Conservation (phyloP, 106 monocot genomes). For the Posidonia australis region DNA sequence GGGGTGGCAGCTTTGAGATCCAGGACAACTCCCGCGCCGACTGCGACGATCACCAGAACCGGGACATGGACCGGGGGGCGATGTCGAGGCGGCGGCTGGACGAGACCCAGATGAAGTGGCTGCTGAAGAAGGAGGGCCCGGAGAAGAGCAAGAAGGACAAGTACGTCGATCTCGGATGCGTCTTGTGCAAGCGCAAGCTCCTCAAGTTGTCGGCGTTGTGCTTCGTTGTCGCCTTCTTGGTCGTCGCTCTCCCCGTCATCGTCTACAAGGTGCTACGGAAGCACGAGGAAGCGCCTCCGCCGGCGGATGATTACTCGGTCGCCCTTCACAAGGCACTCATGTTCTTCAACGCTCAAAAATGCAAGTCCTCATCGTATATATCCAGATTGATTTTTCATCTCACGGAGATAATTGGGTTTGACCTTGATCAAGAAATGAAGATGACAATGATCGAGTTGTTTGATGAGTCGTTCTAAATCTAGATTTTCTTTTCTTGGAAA, state of each 20-base stretch:
- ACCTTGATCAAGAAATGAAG: no score
- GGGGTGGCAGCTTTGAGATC: constrained; percentile 92
- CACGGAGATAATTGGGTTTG: no score
- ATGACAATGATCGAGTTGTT: no score
- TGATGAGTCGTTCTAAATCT: no score
- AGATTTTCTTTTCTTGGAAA: no score
- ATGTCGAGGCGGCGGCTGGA: constrained; percentile 43
- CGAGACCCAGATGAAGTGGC: constrained; percentile 92
- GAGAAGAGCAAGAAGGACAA: constrained; percentile 45
- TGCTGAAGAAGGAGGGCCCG: constrained; percentile 38
- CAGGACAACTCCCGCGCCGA: constrained; percentile 3
- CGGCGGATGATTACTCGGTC: constrained; percentile 61
- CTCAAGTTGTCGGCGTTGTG: constrained; percentile 39
- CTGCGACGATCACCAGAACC: constrained; percentile 54
- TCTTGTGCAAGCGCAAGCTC: constrained; percentile 62
- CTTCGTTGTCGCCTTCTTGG: constrained; percentile 36
- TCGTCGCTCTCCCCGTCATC: constrained; percentile 72
- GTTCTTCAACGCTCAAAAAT: constrained; percentile 97
- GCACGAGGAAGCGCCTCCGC: constrained; percentile 29
- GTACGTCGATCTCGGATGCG: constrained; percentile 81
- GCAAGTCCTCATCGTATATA: constrained; percentile 20
- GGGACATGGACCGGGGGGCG: constrained; percentile 48
- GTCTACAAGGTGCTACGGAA: constrained; percentile 64
- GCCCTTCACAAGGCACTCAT: constrained; percentile 85
- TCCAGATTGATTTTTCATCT: no score